Percentiles rank a stretch among this genome's conserved stretches.
These are phyloP conservation scores for Coemansia sp. DNA, from an alignment of 192 early-diverging fungal genomes.

Conservation along the genomic window DNA sequence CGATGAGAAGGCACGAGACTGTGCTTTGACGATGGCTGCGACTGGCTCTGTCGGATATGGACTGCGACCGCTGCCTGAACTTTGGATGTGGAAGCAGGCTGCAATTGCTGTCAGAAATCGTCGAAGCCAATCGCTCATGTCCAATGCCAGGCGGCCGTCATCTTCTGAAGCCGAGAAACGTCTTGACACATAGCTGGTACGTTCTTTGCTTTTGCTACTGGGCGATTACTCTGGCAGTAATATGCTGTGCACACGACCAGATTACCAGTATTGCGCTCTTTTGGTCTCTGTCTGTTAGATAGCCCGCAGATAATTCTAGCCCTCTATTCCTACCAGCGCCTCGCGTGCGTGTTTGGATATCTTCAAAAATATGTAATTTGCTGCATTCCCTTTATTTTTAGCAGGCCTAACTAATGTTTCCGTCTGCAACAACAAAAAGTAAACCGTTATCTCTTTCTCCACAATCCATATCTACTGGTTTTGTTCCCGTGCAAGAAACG, in stretches of 20 bases:
- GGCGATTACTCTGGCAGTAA: too few relatives aligned
- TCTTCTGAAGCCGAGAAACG: background rate
- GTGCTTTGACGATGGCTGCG: conserved; percentile 20
- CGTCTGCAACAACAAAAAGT: background rate
- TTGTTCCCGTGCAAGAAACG: background rate
- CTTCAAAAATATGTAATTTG: background rate
- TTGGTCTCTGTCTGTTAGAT: background rate
- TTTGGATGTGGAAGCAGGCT: conserved; percentile 54
- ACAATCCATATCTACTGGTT: background rate
- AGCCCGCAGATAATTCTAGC: background rate
- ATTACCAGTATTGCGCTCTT: too few relatives aligned
- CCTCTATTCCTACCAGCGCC: background rate
- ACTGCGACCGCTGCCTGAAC: conserved; percentile 39
- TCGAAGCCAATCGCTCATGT: conserved; percentile 43
- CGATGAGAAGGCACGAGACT: conserved; percentile 25
- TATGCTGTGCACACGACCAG: too few relatives aligned
- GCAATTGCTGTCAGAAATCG: conserved; percentile 49
- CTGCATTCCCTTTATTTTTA: background rate
- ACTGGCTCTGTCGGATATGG: conserved; percentile 11
- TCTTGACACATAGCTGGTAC: background rate
- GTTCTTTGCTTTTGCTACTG: background rate
- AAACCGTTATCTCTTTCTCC: background rate
- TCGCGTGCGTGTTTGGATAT: background rate
- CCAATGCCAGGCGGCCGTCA: background rate
- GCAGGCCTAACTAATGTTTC: background rate